Evolutionary conservation across 2,329 filamentous ascomycete species (phyloP), one percentile per base, ranked within the genome.

Genomic region (Epichloe glyceriae): DNA sequence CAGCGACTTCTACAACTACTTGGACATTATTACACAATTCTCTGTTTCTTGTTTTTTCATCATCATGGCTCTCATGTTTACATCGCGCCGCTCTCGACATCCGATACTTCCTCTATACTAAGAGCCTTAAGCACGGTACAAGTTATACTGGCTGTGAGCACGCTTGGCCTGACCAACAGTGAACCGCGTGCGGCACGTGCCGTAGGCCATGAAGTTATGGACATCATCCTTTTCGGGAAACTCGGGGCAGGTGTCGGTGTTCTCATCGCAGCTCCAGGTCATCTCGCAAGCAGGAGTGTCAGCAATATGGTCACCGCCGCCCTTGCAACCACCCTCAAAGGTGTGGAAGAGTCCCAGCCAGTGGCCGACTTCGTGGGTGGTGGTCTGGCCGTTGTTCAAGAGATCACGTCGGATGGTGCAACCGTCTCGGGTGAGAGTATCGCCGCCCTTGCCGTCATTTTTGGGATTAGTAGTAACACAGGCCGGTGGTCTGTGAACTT

Each of bases 291-390:
- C 60, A 8, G 69, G 67, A 14, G 69, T 72, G 53, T 72, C 69
- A 15, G 58, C 57, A 22, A 72, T 58, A 15, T 52, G 58, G 54
- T 73, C 70, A 38, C 67, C 67, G 12, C 53, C 40, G 4, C 61
- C 55, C 0, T 49, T 55, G 47, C 62, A 63, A 44, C 66, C 67
- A 8, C 63, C 67, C 35, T 68, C 54, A 56, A 73, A 73, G 39
- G 68, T 69, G 57, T 73, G 70, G 49, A 62, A 62, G 19, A 73
- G 63, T 46, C 69, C 68, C 48, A 73, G 60, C 70, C 70, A 73
- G 58, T 73, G 70, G 4, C 70, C 70, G 37, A 67, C 61, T 58
- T 73, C 70, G 57, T 72, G 69, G 11, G 54, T 52, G 2, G 56
- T 54, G 6, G 56, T 55, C 19, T 58, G 55, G 26, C 53, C 54